These are phyloP conservation scores for Globisporangium spinosum DNA, from an alignment of 352 stramenopile genomes.

Conservation along the genomic window DNA sequence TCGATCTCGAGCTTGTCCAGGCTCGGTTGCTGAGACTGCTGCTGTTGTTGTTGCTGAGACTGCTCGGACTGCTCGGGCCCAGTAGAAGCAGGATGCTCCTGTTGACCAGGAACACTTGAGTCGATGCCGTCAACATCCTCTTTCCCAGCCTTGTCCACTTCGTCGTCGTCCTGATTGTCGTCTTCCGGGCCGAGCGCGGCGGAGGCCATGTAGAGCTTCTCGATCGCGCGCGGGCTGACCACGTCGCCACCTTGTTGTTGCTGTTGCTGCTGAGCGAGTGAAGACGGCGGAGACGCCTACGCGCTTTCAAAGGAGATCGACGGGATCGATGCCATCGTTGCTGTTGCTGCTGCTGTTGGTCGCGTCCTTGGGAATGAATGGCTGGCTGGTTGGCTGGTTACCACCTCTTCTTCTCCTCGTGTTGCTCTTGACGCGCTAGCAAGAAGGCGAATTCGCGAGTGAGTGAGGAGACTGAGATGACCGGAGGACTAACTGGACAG, in stretches of 20 bases:
- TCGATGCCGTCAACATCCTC: background rate
- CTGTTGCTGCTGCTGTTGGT: background rate
- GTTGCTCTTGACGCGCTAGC: background rate
- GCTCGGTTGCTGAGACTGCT: background rate
- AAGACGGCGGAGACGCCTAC: background rate
- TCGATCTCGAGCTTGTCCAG: background rate
- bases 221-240: background rate
- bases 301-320: background rate
- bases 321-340: background rate
- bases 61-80: background rate
- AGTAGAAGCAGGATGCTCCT: background rate
- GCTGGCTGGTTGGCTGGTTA: background rate
- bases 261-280: background rate
- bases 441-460: background rate
- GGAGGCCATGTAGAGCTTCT: background rate
- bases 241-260: too few species aligned
- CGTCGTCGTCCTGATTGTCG: slow-evolving; percentile 13
- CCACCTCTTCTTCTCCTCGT: background rate
- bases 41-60: background rate
- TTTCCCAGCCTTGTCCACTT: background rate
- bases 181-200: background rate
- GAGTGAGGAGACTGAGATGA: background rate
- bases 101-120: background rate
- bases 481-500: background rate
- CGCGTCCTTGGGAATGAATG: background rate